Base-by-base conservation (phyloP, 1,139 yeast genomes). In the Debaryomyces udenii region DNA sequence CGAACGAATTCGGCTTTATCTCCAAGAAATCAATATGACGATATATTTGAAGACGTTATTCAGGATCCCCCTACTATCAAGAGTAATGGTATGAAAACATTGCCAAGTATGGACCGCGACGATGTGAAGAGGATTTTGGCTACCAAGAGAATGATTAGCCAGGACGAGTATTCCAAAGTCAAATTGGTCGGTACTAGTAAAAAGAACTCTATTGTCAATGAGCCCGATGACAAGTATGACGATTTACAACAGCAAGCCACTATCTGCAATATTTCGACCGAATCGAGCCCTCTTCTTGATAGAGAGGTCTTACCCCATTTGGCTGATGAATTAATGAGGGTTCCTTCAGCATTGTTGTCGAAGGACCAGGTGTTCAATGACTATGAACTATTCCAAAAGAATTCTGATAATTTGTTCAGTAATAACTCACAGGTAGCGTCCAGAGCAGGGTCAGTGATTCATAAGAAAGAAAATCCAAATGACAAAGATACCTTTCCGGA, bases 21-120 rank as follows among this genome's bases (percentile, higher is more conserved):
- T 1, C 75, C 76, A 4, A 57, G 64, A 37, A 63, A 70, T 44
- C 59, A 58, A 45, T 73, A 72, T 48, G 59, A 64, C 44, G 78
- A 73, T 40, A 70, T 73, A 6, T 73, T 72, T 49, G 68, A 63
- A 27, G 77, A 71, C 44, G 52, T 60, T n/a, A 45, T 56, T 3
- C 47, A 46, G 17, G 38, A 49, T 22, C 55, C 62, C 6, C 71
- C 76, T 10, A 72, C 78, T 5, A 73, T 72, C 27, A 59, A 58
- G 46, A 53, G 71, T 16, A 56, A 59, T 33, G 75, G 77, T 6
- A 66, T 70, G 74, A 67, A 64, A 44, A 69, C 78, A 0, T 62
- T 66, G 40, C 78, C 76, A 41, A 72, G 78, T 43, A 68, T 71
- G 70, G 81, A 76, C 44, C 66, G 73, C 7, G 73, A 74, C 35